These are phyloP conservation scores for Juncus inflexus DNA, from an alignment of 176 grass and related monocot species.

Conservation along the genomic window DNA sequence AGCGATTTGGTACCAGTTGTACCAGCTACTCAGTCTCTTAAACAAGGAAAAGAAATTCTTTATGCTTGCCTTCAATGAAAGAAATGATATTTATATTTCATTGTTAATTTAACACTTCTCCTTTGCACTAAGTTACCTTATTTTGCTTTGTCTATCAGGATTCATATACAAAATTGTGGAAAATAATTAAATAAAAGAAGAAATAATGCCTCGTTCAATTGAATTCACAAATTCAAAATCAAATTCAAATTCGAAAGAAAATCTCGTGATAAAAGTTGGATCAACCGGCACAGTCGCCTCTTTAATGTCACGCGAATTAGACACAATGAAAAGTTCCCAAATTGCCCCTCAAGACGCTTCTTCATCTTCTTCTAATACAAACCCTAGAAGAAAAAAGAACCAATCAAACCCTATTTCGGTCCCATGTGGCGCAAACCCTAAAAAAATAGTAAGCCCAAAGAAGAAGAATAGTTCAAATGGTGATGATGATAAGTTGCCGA, in stretches of 20 bases:
- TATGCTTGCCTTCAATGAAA: too few species aligned
- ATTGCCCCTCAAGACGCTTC: conserved; percentile 28
- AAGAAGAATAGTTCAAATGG: conserved; percentile 28
- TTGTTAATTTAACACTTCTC: too few species aligned
- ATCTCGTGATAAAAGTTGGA: conserved; percentile 47
- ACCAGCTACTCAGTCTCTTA: too few species aligned
- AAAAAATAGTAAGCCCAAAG: conserved; percentile 34
- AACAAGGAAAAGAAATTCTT: too few species aligned
- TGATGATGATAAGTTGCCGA: conserved; percentile 40
- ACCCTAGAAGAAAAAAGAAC: conserved; percentile 29
- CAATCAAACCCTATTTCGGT: conserved; percentile 59
- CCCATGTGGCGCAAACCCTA: conserved; percentile 55
- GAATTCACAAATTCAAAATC: conserved; percentile 31
- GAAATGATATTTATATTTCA: too few species aligned
- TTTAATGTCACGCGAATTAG: conserved; percentile 74
- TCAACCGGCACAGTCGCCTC: conserved; percentile 78
- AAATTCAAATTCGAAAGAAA: conserved; percentile 18
- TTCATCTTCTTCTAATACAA: conserved; percentile 20
- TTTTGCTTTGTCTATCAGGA: not conserved
- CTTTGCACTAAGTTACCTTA: not conserved
- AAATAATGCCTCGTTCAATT: conserved; percentile 47
- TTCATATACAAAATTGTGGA: not conserved
- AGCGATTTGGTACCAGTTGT: too few species aligned
- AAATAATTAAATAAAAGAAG: conserved; percentile 28
- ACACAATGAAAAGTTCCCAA: conserved; percentile 44